phyloP scores from a whole-genome alignment of 345 rosid species.

The Excoecaria agallocha region DNA sequence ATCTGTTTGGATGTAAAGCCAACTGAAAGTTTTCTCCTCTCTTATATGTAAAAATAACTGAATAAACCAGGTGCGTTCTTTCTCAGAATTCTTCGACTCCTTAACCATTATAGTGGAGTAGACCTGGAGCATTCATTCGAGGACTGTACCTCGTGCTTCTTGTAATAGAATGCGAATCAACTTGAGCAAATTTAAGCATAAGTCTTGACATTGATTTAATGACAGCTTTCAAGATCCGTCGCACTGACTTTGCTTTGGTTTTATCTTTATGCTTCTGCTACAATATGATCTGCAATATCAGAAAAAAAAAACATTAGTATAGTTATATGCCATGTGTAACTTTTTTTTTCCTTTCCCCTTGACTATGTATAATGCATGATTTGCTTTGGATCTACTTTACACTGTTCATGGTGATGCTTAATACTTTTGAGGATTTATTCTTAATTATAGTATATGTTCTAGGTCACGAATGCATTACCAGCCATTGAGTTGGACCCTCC shows the following conservation, averaged over 20 bases:
- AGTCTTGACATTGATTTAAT: not conserved
- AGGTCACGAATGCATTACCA: conserved; percentile 85
- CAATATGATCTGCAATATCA: not conserved
- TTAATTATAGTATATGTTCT: conserved; percentile 22
- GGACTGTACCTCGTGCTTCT: not conserved
- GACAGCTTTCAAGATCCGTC: not conserved
- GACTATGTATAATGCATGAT: not conserved
- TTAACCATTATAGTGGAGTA: not conserved
- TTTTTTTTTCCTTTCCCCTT: not conserved
- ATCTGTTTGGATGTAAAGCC: not conserved
- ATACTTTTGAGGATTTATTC: conserved; percentile 6
- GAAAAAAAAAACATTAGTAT: not conserved
- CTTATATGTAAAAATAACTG: not conserved
- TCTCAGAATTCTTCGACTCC: conserved; percentile 1
- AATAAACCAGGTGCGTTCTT: not conserved
- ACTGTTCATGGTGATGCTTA: not conserved
- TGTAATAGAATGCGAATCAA: not conserved
- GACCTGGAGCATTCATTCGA: not conserved
- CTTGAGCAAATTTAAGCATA: not conserved
- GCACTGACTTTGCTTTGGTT: not conserved
- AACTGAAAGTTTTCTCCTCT: conserved; percentile 6
- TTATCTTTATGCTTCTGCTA: not conserved
- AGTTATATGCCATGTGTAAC: not conserved
- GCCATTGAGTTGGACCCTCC: conserved; percentile 90
- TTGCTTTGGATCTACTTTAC: not conserved